Evolutionary conservation across 176 grass and related monocot species (phyloP).

Genomic region (Cenchrus americanus): DNA sequence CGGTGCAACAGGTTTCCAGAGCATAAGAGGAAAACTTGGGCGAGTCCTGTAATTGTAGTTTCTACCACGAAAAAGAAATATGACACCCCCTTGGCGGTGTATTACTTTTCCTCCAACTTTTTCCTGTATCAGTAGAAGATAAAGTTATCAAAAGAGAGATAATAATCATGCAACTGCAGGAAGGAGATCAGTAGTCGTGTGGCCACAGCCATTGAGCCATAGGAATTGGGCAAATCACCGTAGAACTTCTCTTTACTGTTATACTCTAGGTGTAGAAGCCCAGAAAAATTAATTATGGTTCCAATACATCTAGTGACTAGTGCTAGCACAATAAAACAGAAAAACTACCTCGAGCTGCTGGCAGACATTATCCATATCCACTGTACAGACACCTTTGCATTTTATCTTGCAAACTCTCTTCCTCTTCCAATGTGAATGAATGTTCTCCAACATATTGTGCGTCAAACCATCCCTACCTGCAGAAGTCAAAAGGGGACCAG

Average conservation of each 20-base stretch:
- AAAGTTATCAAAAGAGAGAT: slow-evolving; percentile 13
- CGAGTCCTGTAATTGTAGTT: slow-evolving; percentile 82
- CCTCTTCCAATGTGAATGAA: slow-evolving; percentile 93
- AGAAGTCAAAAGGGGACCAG: slow-evolving; percentile 22
- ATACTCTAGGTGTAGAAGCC: neutral
- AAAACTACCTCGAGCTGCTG: slow-evolving; percentile 72
- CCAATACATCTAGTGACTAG: neutral
- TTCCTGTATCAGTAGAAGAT: slow-evolving; percentile 57
- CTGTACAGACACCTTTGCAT: slow-evolving; percentile 93
- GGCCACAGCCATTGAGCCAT: too few relatives aligned
- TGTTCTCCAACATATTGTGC: slow-evolving; percentile 97
- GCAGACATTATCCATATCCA: slow-evolving; percentile 97
- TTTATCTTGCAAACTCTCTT: slow-evolving; percentile 97
- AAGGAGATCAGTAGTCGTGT: neutral
- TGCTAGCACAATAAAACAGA: neutral
- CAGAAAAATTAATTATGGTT: neutral
- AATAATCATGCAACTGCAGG: neutral
- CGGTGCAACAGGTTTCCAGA: slow-evolving; percentile 79
- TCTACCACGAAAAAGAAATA: slow-evolving; percentile 93
- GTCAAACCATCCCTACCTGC: slow-evolving; percentile 92
- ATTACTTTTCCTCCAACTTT: slow-evolving; percentile 91
- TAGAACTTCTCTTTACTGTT: neutral
- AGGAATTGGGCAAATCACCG: neutral
- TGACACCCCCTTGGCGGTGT: slow-evolving; percentile 70
- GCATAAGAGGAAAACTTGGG: slow-evolving; percentile 89